Percentiles rank a stretch among this genome's conserved stretches.
phyloP scores from a whole-genome alignment of 116 monocot genomes.

The Iris pallida region DNA sequence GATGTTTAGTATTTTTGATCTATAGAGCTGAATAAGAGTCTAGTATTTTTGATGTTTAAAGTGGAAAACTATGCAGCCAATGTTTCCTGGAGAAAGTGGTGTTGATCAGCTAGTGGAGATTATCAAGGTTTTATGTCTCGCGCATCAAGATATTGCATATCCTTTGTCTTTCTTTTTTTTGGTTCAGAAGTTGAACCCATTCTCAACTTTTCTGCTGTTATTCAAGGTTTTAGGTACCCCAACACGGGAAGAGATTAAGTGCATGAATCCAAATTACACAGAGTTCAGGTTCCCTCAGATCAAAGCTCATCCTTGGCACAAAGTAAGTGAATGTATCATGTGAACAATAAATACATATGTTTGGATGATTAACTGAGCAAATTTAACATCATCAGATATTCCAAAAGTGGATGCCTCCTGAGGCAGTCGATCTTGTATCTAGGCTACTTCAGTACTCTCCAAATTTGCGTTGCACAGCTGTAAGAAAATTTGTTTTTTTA shows the following conservation, averaged over 20 bases:
- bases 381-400: constrained; percentile 26
- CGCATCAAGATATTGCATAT: too few relatives aligned
- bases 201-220: not conserved
- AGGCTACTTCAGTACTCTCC: constrained; percentile 60
- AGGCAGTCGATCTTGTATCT: constrained; percentile 60
- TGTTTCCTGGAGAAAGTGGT: constrained; percentile 65
- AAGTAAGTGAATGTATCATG: constrained; percentile 24
- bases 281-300: constrained; percentile 66
- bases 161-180: too few relatives aligned
- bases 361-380: not conserved
- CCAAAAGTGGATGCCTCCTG: constrained; percentile 53
- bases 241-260: constrained; percentile 57
- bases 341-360: not conserved
- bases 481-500: constrained; percentile 23
- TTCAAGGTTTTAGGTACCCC: constrained; percentile 57
- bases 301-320: constrained; percentile 57
- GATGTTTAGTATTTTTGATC: too few relatives aligned
- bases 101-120: constrained; percentile 68
- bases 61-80: constrained; percentile 17
- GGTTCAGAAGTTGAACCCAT: too few relatives aligned
- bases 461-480: constrained; percentile 58
- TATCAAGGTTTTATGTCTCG: constrained; percentile 34
- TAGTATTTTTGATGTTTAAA: constrained; percentile 3
- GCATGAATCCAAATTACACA: constrained; percentile 65
- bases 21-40: too few relatives aligned